These are phyloP conservation scores for Paratinospora sagittata DNA, from an alignment of 164 flowering plant genomes.

Conservation along the genomic window DNA sequence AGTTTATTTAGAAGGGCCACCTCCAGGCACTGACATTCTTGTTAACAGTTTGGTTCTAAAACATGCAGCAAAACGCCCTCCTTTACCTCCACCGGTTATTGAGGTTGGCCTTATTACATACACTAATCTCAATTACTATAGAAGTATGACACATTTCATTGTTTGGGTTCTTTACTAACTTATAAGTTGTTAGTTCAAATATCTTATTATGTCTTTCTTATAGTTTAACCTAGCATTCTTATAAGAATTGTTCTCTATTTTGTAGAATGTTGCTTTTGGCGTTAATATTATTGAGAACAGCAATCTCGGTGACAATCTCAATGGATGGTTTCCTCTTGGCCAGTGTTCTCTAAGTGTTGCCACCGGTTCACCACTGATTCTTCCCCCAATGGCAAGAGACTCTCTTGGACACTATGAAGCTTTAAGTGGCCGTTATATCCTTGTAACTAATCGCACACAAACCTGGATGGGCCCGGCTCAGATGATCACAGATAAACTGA, in stretches of 20 bases:
- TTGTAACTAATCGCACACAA: slow-evolving; percentile 75
- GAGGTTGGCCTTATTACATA: slow-evolving; percentile 42
- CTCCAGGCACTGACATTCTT: slow-evolving; percentile 93
- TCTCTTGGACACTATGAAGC: slow-evolving; percentile 72
- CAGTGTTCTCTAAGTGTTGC: slow-evolving; percentile 58
- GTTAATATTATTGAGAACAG: slow-evolving; percentile 71
- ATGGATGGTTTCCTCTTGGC: slow-evolving; percentile 87
- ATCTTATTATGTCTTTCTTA: not conserved
- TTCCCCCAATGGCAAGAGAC: slow-evolving; percentile 86
- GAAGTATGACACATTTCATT: not conserved
- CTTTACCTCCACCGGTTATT: slow-evolving; percentile 66
- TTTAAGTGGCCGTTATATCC: slow-evolving; percentile 72
- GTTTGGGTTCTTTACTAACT: not conserved
- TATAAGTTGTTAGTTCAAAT: not conserved
- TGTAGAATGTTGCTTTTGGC: slow-evolving; percentile 65
- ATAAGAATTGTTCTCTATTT: slow-evolving; percentile 8
- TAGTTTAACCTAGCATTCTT: not conserved
- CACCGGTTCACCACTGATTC: slow-evolving; percentile 71
- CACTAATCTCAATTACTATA: not conserved
- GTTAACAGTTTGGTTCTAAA: slow-evolving; percentile 63
- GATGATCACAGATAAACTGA: slow-evolving; percentile 76
- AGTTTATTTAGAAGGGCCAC: slow-evolving; percentile 86
- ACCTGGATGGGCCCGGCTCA: slow-evolving; percentile 99
- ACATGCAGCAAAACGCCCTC: slow-evolving; percentile 72
- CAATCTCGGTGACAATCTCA: slow-evolving; percentile 53